These are phyloP conservation scores for Wickerhamiella dianesei DNA, from an alignment of 805 yeast species.

Conservation along the genomic window DNA sequence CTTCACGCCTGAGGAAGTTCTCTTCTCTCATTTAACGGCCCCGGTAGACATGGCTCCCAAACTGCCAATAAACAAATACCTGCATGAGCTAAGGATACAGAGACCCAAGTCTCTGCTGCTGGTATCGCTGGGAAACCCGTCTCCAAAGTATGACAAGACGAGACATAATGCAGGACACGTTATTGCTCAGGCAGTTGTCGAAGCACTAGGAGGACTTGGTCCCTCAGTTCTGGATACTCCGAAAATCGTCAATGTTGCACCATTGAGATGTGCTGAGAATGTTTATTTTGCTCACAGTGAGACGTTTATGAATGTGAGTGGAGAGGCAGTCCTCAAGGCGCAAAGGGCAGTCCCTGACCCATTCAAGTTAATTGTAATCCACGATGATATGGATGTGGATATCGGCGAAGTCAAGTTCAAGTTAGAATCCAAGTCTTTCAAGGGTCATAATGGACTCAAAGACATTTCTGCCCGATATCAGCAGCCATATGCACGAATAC, in stretches of 20 bases:
- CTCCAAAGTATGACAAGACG: conserved; percentile 42
- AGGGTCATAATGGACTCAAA: conserved; percentile 79
- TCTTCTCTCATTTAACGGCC: too few species aligned
- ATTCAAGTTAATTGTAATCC: conserved; percentile 39
- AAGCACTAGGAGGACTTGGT: neutral
- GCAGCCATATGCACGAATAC: conserved; percentile 43
- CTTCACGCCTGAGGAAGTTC: too few species aligned
- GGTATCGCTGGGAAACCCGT: conserved; percentile 65
- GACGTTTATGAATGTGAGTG: conserved; percentile 60
- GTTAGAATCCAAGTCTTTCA: conserved; percentile 42
- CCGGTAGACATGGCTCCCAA: conserved; percentile 7
- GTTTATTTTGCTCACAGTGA: conserved; percentile 39
- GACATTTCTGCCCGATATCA: conserved; percentile 37
- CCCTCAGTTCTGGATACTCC: conserved; percentile 10
- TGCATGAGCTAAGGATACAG: conserved; percentile 10
- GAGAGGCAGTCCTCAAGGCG: conserved; percentile 32
- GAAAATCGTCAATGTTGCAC: neutral
- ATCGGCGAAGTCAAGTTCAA: conserved; percentile 56
- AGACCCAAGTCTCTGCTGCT: conserved; percentile 11
- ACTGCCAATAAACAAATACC: conserved; percentile 17
- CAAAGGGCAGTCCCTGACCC: conserved; percentile 17
- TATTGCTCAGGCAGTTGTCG: neutral
- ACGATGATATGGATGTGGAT: conserved; percentile 62
- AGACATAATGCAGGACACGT: conserved; percentile 71
- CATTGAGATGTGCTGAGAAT: conserved; percentile 3